These are phyloP conservation scores for Candida freyschussii DNA, from an alignment of 1,139 yeast genomes.

Conservation along the genomic window DNA sequence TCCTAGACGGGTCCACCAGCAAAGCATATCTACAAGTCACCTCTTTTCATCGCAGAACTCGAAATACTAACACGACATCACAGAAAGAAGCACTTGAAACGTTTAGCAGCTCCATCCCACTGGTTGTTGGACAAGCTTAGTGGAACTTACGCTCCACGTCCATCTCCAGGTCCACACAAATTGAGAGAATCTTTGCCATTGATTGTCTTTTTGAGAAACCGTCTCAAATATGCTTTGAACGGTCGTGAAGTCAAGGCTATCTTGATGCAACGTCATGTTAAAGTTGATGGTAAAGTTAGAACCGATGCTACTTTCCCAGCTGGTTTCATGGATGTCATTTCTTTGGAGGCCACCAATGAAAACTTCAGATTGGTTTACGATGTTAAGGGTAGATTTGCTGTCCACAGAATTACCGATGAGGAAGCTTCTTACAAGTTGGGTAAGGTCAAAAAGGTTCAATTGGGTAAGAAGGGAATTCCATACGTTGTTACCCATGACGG, in stretches of 20 bases:
- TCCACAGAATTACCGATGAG: conserved; percentile 98
- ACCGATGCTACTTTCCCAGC: conserved; percentile 98
- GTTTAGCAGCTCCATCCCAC: conserved; percentile 99
- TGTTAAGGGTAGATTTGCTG: conserved; percentile 98
- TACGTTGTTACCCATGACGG: conserved; percentile 99
- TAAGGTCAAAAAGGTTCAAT: conserved; percentile 95
- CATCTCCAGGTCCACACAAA: conserved; percentile 99
- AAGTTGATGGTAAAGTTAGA: conserved; percentile 99
- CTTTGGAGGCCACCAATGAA: conserved; percentile 97
- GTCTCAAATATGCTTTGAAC: conserved; percentile 98
- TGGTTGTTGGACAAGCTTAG: conserved; percentile 99
- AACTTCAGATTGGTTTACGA: conserved; percentile 98
- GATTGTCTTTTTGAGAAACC: conserved; percentile 97
- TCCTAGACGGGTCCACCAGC: too few species aligned
- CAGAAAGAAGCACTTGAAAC: conserved; percentile 87
- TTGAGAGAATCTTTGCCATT: conserved; percentile 98
- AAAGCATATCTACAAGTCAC: too few species aligned
- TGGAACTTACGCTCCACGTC: conserved; percentile 99
- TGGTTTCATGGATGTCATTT: conserved; percentile 98
- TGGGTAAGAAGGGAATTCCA: conserved; percentile 98
- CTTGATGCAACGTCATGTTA: conserved; percentile 98
- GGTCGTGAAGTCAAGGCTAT: conserved; percentile 99
- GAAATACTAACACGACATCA: conserved; percentile 30
- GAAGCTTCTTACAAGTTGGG: conserved; percentile 98
- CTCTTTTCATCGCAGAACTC: too few species aligned